These are phyloP conservation scores for Aspergillus puulaauensis DNA, from an alignment of 2,329 filamentous ascomycete genomes.

Conservation along the genomic window DNA sequence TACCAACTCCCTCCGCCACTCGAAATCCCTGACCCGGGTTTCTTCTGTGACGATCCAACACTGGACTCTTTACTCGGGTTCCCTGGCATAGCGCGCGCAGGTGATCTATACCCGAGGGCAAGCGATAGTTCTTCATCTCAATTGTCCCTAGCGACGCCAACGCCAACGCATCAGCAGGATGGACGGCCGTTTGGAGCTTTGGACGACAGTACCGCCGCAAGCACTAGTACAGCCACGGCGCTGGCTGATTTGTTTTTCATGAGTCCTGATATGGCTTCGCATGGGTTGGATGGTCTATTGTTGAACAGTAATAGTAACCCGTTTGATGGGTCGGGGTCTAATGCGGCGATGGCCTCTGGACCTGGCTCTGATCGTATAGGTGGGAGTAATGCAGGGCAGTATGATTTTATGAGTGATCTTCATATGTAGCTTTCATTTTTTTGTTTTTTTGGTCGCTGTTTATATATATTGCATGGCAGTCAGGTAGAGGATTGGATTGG, in stretches of 20 bases:
- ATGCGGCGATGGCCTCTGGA: too few relatives aligned
- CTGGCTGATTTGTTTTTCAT: background rate
- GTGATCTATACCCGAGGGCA: background rate
- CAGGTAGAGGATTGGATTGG: too few relatives aligned
- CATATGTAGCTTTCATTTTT: too few relatives aligned
- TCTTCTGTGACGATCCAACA: background rate
- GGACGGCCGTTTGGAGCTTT: too few relatives aligned
- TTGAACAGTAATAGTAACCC: background rate
- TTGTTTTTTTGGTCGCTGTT: too few relatives aligned
- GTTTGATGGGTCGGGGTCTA: background rate
- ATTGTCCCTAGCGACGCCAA: background rate
- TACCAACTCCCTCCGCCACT: background rate
- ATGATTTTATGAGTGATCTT: too few relatives aligned
- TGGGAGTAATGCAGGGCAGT: too few relatives aligned
- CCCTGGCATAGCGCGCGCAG: background rate
- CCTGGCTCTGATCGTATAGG: too few relatives aligned
- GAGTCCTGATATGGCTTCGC: background rate
- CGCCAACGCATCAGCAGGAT: too few relatives aligned
- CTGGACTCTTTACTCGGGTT: background rate
- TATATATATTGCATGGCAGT: too few relatives aligned
- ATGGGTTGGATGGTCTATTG: background rate
- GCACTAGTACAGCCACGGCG: background rate
- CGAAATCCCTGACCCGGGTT: background rate
- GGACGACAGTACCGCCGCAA: background rate
- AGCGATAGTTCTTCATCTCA: background rate